Percentiles rank a stretch among this genome's conserved stretches.
phyloP scores from a whole-genome alignment of 1,139 yeast species.

The Geotrichum phurueaensis region DNA sequence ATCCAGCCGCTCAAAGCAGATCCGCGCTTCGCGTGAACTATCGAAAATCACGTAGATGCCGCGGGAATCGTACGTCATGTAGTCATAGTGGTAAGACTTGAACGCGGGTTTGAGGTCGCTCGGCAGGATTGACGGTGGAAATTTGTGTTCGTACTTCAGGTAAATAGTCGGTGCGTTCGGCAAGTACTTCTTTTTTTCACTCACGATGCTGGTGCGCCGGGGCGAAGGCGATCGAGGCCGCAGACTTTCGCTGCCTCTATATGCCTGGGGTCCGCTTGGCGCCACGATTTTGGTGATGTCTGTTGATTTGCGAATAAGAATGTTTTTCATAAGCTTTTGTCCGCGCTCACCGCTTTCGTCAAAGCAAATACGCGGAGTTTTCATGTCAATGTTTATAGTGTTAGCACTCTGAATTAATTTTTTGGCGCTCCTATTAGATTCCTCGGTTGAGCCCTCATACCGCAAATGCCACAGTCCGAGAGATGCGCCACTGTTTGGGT shows the following conservation, averaged over 20 bases:
- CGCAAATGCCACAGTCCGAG: slow-evolving; percentile 64
- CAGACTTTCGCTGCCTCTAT: not conserved
- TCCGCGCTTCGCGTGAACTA: not conserved
- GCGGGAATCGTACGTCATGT: slow-evolving; percentile 42
- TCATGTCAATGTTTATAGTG: slow-evolving; percentile 35
- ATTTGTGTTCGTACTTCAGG: not conserved
- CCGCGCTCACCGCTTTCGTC: slow-evolving; percentile 33
- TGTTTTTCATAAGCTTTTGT: slow-evolving; percentile 25
- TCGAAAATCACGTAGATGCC: slow-evolving; percentile 59
- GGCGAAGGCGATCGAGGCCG: not conserved
- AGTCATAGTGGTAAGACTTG: not conserved
- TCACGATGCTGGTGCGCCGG: not conserved
- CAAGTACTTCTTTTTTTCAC: not conserved
- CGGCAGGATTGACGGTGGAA: slow-evolving; percentile 10
- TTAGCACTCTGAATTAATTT: slow-evolving; percentile 36
- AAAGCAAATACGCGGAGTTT: slow-evolving; percentile 30
- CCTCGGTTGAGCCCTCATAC: slow-evolving; percentile 46
- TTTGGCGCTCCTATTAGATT: slow-evolving; percentile 48
- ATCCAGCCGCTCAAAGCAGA: not conserved
- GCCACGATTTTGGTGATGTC: not conserved
- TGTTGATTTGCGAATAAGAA: slow-evolving; percentile 22
- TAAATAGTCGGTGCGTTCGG: slow-evolving; percentile 9
- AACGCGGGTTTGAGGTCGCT: slow-evolving; percentile 8
- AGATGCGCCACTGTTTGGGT: slow-evolving; percentile 75
- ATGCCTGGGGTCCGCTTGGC: slow-evolving; percentile 6